A percentile compares a stretch with the other conserved stretches of the same genome.
Evolutionary conservation across 371 early-diverging fungal species (phyloP).

Genomic region (Apophysomyces trapeziformis): DNA sequence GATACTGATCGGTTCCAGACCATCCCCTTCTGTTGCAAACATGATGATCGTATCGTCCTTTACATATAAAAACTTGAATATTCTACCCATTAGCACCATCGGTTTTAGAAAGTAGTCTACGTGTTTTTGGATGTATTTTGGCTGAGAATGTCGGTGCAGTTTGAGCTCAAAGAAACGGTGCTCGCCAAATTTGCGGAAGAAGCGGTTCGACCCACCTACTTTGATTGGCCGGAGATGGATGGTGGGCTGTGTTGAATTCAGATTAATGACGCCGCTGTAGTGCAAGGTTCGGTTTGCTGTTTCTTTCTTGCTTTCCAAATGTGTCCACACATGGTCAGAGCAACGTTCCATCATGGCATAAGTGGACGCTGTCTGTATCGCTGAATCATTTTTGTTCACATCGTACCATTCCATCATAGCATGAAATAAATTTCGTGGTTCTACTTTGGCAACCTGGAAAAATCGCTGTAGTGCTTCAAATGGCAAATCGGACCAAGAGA

Average conservation of each 20-base stretch:
- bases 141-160: slow-evolving; percentile 17
- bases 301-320: slow-evolving; percentile 17
- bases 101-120: slow-evolving; percentile 33
- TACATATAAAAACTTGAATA: slow-evolving; percentile 42
- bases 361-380: neutral
- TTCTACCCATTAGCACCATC: slow-evolving; percentile 42
- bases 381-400: neutral
- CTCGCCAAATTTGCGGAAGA: slow-evolving; percentile 48
- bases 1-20: slow-evolving; percentile 30
- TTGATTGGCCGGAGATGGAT: slow-evolving; percentile 33
- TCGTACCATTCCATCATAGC: slow-evolving; percentile 41
- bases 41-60: slow-evolving; percentile 40
- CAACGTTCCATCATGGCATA: slow-evolving; percentile 35
- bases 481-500: slow-evolving; percentile 32
- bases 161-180: slow-evolving; percentile 47
- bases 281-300: slow-evolving; percentile 27
- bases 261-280: slow-evolving; percentile 30
- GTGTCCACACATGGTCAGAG: slow-evolving; percentile 37
- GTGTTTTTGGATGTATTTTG: slow-evolving; percentile 14
- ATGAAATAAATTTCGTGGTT: slow-evolving; percentile 29
- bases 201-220: slow-evolving; percentile 42
- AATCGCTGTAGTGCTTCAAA: slow-evolving; percentile 37
- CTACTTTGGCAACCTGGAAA: slow-evolving; percentile 18
- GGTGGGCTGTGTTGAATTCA: slow-evolving; percentile 15
- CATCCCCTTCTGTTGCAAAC: slow-evolving; percentile 49